Evolutionary conservation across 2,329 filamentous ascomycete species (phyloP).

Genomic region (Microsporum audouinii): DNA sequence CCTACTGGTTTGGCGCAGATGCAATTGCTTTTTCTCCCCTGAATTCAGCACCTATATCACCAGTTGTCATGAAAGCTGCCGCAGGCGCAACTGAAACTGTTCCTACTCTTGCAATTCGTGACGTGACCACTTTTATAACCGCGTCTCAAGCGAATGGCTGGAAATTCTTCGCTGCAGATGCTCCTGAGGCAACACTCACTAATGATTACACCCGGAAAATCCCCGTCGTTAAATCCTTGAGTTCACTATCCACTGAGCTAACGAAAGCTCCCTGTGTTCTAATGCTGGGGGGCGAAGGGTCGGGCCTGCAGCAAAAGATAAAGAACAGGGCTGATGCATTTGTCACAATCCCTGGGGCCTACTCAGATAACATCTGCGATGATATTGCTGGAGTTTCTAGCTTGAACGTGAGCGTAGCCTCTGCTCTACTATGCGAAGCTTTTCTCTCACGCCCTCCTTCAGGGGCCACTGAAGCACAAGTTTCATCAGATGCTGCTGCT

Average conservation of each 20-base stretch:
- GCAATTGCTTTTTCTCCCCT: constrained; percentile 66
- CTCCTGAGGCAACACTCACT: constrained; percentile 23
- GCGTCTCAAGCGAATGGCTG: constrained; percentile 61
- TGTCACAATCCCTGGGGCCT: constrained; percentile 50
- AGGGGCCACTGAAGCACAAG: not conserved
- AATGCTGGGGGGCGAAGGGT: constrained; percentile 71
- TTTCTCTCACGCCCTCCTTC: constrained; percentile 25
- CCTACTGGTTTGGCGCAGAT: constrained; percentile 80
- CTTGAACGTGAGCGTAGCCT: constrained; percentile 84
- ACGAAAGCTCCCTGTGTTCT: constrained; percentile 57
- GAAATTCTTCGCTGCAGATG: constrained; percentile 67
- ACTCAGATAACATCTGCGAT: constrained; percentile 25
- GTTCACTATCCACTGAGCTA: constrained; percentile 30
- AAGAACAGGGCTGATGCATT: constrained; percentile 53
- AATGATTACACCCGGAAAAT: constrained; percentile 27
- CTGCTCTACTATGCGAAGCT: constrained; percentile 52
- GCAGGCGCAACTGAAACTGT: constrained; percentile 77
- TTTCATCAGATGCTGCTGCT: not conserved
- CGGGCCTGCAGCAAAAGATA: constrained; percentile 56
- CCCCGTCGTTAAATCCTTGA: constrained; percentile 8
- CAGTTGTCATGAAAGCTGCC: constrained; percentile 74
- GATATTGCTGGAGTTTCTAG: constrained; percentile 59
- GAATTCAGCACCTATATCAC: constrained; percentile 61
- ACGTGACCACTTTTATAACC: constrained; percentile 58
- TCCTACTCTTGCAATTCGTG: constrained; percentile 57